Base-by-base conservation (phyloP, 768 basidiomycete genomes). In the Austroboletus eburneus region DNA sequence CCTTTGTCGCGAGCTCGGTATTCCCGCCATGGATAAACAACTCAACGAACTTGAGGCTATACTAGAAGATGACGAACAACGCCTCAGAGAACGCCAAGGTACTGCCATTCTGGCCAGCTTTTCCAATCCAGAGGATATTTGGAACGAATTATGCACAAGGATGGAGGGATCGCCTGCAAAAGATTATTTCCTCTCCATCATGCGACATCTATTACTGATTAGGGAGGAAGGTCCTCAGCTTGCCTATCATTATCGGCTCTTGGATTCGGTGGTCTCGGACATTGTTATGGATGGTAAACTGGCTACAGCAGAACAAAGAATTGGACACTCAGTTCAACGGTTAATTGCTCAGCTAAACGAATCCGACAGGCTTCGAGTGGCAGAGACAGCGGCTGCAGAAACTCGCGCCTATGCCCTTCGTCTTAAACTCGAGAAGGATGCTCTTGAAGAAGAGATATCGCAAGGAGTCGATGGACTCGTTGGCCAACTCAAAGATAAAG, bases 211-310 rank as follows among this genome's bases (percentile, higher is more conserved):
- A 46, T 74, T 97, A 17, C 79, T 98, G 54, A 88, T 98, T 54
- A 80, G 87, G 44, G 88, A 91, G 57, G 91, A 97, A 55, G 90
- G 86, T 5, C 84, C 85, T 29, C 75, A 83, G 22, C 79, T 91
- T 67, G 81, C 83, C 35, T 87, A 91, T 53, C 89, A 94, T 63
- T 97, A 88, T 66, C 91, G 91, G 64, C 78, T 99, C 30, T 75
- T 99, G 53, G 91, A 97, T 63, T 83, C 86, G 7, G 73, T 97
- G 37, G 80, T 98, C 37, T 83, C 90, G 38, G 87, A 93, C 61
- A 80, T 98, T 48, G 92, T 98, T 6, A 79, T 95, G 69, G 92
- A 94, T 66, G 88, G 91, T 66, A 92, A 93, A 61, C 74, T 89
- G 40, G 80, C 77, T 12, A 88, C 89, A 14, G 88, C 89, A 12